Evolutionary conservation across 768 basidiomycete genomes (phyloP).

Genomic region (Coprinellus aureogranulatus): DNA sequence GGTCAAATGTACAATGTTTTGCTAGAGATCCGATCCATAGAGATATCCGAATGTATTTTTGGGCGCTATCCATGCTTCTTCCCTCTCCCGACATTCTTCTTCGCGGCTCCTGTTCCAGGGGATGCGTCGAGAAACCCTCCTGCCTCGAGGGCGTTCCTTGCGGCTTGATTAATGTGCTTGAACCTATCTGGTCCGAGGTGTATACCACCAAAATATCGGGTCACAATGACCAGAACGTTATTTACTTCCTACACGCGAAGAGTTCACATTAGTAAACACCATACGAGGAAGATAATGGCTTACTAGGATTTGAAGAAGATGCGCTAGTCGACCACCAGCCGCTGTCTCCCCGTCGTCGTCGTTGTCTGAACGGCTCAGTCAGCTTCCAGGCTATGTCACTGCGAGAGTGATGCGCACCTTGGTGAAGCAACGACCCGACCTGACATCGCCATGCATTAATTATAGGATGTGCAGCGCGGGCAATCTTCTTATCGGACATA

Average conservation of each 20-base stretch:
- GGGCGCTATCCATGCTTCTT: slow-evolving; percentile 20
- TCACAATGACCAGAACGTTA: slow-evolving; percentile 87
- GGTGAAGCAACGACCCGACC: slow-evolving; percentile 63
- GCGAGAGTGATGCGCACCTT: slow-evolving; percentile 47
- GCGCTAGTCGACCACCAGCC: slow-evolving; percentile 86
- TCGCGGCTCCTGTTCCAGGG: slow-evolving; percentile 13
- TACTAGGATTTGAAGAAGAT: slow-evolving; percentile 86
- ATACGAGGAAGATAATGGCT: slow-evolving; percentile 17
- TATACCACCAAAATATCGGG: slow-evolving; percentile 91
- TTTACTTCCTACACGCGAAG: slow-evolving; percentile 63
- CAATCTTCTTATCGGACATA: slow-evolving; percentile 68
- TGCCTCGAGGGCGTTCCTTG: slow-evolving; percentile 82
- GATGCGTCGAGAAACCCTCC: slow-evolving; percentile 77
- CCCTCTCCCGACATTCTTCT: slow-evolving; percentile 28
- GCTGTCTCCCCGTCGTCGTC: slow-evolving; percentile 95
- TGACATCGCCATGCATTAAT: slow-evolving; percentile 84
- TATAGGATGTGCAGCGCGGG: slow-evolving; percentile 73
- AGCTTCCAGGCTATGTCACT: not conserved
- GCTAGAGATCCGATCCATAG: too few relatives aligned
- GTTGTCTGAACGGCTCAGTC: slow-evolving; percentile 56
- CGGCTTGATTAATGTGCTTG: slow-evolving; percentile 94
- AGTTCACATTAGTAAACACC: not conserved
- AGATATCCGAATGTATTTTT: not conserved
- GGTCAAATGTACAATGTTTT: too few relatives aligned
- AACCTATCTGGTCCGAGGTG: slow-evolving; percentile 87